Percentiles rank a stretch among this genome's conserved stretches.
These are phyloP conservation scores for Fabrea salina DNA, from an alignment of 169 alveolate genomes.

Conservation along the genomic window DNA sequence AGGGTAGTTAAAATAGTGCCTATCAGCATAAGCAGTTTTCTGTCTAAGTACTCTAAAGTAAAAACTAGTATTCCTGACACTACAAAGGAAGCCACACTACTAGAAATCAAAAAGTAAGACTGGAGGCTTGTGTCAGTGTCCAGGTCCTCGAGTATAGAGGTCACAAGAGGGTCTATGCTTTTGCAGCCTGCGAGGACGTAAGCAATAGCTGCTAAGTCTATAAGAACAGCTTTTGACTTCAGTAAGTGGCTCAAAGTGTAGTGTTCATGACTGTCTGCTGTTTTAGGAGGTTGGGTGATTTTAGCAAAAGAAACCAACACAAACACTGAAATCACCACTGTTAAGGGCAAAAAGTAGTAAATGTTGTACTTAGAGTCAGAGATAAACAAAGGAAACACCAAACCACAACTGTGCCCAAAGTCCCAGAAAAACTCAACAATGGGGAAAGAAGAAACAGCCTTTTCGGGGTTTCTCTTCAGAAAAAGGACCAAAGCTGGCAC, in stretches of 20 bases:
- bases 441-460: no score
- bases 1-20: not conserved
- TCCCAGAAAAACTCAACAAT: not conserved
- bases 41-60: not conserved
- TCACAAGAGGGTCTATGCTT: not conserved
- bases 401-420: not conserved
- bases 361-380: not conserved
- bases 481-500: not conserved
- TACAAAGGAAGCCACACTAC: not conserved
- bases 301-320: not conserved
- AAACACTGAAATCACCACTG: not conserved
- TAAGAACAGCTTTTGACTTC: not conserved
- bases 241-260: not conserved
- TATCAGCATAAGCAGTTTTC: not conserved
- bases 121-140: not conserved
- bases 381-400: not conserved
- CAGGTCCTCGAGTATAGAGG: not conserved
- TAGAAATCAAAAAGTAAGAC: not conserved
- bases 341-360: not conserved
- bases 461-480: not conserved
- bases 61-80: not conserved
- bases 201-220: not conserved
- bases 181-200: not conserved
- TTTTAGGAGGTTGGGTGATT: not conserved
- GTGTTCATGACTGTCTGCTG: not conserved